Evolutionary conservation across 139 green algal genomes (phyloP).

Genomic region (Picochlorum costavermella): DNA sequence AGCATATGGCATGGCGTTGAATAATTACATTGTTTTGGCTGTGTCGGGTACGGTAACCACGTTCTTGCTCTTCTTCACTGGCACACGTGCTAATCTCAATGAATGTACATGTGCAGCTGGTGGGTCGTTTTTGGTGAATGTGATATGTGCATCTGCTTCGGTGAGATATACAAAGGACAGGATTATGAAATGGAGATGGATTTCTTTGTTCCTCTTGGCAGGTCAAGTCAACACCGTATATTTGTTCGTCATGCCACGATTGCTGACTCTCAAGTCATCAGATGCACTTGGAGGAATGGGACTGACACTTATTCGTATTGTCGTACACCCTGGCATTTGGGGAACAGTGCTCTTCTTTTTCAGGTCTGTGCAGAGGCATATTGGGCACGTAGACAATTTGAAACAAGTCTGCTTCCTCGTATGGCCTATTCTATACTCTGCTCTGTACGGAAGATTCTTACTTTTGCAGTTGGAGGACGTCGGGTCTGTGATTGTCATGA

Average conservation of each 20-base stretch:
- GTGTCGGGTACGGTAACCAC: background rate
- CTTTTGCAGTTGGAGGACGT: conserved; percentile 30
- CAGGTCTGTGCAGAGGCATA: conserved; percentile 15
- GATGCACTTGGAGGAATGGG: conserved; percentile 17
- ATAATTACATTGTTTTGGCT: conserved; percentile 8
- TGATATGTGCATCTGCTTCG: background rate
- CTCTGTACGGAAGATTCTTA: conserved; percentile 38
- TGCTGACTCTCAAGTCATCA: conserved; percentile 9
- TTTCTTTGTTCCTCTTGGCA: conserved; percentile 1
- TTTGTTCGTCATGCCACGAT: conserved; percentile 14
- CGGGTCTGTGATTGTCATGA: conserved; percentile 18
- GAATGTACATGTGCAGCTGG: background rate
- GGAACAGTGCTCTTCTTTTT: conserved; percentile 15
- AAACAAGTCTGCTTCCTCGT: conserved; percentile 12
- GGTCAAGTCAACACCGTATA: conserved; percentile 17
- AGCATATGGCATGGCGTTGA: conserved; percentile 4
- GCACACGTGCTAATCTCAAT: background rate
- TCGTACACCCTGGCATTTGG: conserved; percentile 36
- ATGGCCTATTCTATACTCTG: conserved; percentile 31
- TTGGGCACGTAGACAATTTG: conserved; percentile 21
- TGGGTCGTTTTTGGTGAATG: background rate
- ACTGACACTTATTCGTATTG: conserved; percentile 27
- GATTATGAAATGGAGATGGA: conserved; percentile 18
- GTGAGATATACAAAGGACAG: conserved; percentile 11
- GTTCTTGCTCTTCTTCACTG: background rate